Evolutionary conservation across 1,284 basidiomycete genomes (phyloP).

Genomic region (Boletellus sp.): DNA sequence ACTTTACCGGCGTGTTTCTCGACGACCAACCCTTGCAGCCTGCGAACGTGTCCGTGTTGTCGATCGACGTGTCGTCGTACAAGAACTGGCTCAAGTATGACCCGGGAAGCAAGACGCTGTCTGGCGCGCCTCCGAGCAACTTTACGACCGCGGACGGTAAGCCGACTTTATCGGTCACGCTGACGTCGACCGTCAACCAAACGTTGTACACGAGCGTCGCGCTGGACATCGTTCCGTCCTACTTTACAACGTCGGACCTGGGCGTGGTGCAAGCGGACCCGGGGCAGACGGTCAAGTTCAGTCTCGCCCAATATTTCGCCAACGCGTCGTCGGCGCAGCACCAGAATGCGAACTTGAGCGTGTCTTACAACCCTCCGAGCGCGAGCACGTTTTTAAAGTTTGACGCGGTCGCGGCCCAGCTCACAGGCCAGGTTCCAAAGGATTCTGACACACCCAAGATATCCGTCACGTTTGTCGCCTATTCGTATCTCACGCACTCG

Average conservation of each 20-base stretch:
- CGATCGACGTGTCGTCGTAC: conserved; percentile 55
- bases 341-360: conserved; percentile 48
- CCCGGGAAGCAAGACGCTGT: conserved; percentile 48
- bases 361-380: conserved; percentile 47
- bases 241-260: conserved; percentile 58
- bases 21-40: conserved; percentile 57
- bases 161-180: conserved; percentile 54
- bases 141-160: conserved; percentile 25
- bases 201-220: conserved; percentile 58
- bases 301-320: conserved; percentile 51
- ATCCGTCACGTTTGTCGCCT: conserved; percentile 59
- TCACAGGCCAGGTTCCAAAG: conserved; percentile 54
- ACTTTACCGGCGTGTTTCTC: conserved; percentile 58
- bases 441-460: conserved; percentile 38
- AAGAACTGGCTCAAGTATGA: conserved; percentile 68
- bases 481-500: conserved; percentile 62
- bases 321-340: conserved; percentile 34
- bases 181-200: conserved; percentile 66
- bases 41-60: conserved; percentile 48
- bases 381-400: conserved; percentile 49
- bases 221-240: conserved; percentile 64
- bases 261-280: conserved; percentile 51
- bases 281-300: conserved; percentile 46
- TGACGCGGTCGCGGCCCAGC: conserved; percentile 40
- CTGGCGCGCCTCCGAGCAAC: conserved; percentile 55